Conservation (phyloP, 805 yeast genomes). For the Saturnispora serradocipensis region DNA sequence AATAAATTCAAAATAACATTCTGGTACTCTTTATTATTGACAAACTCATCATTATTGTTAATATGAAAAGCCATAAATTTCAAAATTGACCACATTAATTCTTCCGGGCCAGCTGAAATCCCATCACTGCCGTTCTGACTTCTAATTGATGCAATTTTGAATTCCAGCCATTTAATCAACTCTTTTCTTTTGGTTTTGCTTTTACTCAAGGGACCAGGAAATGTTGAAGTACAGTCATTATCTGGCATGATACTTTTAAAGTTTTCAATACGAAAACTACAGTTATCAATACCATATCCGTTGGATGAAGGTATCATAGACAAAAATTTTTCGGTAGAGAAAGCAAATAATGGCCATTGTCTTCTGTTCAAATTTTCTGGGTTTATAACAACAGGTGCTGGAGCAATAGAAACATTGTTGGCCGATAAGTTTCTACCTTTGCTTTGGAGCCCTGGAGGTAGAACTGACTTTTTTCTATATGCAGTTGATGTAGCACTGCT, state of each 20-base stretch:
- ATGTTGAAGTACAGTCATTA: conserved; percentile 40
- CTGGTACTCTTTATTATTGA: conserved; percentile 22
- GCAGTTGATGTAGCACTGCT: conserved; percentile 9
- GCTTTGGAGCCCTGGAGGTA: conserved; percentile 8
- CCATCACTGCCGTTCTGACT: conserved; percentile 11
- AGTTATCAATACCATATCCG: conserved; percentile 27
- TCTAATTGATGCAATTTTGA: conserved; percentile 21
- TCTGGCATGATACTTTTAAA: conserved; percentile 30
- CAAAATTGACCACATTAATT: conserved; percentile 23
- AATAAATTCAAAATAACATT: conserved; percentile 30
- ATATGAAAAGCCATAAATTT: conserved; percentile 19
- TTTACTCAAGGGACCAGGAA: conserved; percentile 61
- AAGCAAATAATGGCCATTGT: conserved; percentile 71
- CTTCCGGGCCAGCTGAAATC: conserved; percentile 14
- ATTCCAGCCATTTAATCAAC: conserved; percentile 57
- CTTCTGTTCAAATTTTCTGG: conserved; percentile 47
- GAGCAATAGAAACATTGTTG: conserved; percentile 17
- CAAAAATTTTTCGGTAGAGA: conserved; percentile 44
- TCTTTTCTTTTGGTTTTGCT: conserved; percentile 56
- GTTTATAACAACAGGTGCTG: conserved; percentile 33
- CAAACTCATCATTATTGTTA: conserved; percentile 21
- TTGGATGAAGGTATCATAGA: conserved; percentile 36
- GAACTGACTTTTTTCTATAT: conserved; percentile 6
- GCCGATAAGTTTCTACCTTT: conserved; percentile 6
- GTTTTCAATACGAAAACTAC: conserved; percentile 31